A percentile compares a stretch with the other conserved stretches of the same genome.
Conservation (phyloP, 73 alveolate genomes). For the Paramecium primaurelia region DNA sequence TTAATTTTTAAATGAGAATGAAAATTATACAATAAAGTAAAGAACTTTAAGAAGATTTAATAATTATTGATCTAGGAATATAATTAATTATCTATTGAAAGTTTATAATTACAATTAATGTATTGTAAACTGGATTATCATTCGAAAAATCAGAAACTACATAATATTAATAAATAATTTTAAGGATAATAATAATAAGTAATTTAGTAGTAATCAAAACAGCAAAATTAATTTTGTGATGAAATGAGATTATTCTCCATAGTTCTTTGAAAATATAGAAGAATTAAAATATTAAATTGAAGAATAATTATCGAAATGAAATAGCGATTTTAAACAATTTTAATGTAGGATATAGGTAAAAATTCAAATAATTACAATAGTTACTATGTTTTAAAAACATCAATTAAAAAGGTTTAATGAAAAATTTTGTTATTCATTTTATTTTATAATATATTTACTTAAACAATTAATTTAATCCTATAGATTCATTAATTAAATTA, state of each 20-base stretch:
- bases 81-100: neutral
- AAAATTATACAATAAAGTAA: neutral
- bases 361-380: neutral
- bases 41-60: neutral
- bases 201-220: neutral
- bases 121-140: neutral
- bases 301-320: neutral
- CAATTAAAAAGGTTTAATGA: neutral
- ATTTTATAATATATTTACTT: neutral
- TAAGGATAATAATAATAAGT: neutral
- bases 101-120: neutral
- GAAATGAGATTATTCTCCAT: neutral
- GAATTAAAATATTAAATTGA: neutral
- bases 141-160: neutral
- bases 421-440: neutral
- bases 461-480: neutral
- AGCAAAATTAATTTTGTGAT: neutral
- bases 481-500: neutral
- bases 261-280: neutral
- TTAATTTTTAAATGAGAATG: neutral
- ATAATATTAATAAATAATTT: neutral
- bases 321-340: neutral
- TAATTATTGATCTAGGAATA: neutral
- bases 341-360: neutral
- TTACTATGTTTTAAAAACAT: neutral